These are phyloP conservation scores for Laetiporus sulphureus DNA, from an alignment of 1,284 basidiomycete species.

Conservation along the genomic window DNA sequence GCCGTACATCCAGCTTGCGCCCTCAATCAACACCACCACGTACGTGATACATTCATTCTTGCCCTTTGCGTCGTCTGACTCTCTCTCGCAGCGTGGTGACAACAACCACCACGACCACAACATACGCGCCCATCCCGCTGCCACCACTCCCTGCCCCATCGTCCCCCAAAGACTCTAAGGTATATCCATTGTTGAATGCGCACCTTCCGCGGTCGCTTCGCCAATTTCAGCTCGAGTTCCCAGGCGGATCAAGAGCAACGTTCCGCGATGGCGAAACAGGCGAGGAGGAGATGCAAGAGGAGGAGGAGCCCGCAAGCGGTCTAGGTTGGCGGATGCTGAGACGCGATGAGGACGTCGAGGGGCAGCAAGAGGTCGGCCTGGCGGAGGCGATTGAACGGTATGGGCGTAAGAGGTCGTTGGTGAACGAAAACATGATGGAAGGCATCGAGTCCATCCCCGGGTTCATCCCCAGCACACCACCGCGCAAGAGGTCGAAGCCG, in stretches of 20 bases:
- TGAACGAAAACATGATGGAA: constrained; percentile 67
- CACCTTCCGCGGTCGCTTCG: constrained; percentile 63
- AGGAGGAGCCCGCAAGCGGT: constrained; percentile 60
- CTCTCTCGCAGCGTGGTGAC: constrained; percentile 62
- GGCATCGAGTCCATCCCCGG: constrained; percentile 57
- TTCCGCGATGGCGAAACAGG: constrained; percentile 63
- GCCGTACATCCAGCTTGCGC: constrained; percentile 61
- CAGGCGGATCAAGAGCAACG: constrained; percentile 68
- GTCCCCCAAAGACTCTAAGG: constrained; percentile 70
- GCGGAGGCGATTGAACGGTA: constrained; percentile 76
- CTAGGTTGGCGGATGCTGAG: constrained; percentile 69
- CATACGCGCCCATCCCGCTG: constrained; percentile 74
- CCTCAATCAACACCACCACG: constrained; percentile 75
- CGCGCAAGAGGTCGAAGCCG: constrained; percentile 68
- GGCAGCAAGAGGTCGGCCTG: constrained; percentile 51
- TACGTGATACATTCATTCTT: constrained; percentile 29
- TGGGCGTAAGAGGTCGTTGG: constrained; percentile 70
- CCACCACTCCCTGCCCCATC: constrained; percentile 61
- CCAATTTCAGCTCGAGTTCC: constrained; percentile 70
- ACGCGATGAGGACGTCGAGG: constrained; percentile 48
- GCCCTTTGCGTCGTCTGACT: constrained; percentile 21
- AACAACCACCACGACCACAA: constrained; percentile 79
- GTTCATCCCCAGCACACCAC: constrained; percentile 46
- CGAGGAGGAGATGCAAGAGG: constrained; percentile 62
- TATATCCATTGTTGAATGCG: constrained; percentile 68